phyloP scores from a whole-genome alignment of 2,329 filamentous ascomycete species.

The Xylaria sp. region DNA sequence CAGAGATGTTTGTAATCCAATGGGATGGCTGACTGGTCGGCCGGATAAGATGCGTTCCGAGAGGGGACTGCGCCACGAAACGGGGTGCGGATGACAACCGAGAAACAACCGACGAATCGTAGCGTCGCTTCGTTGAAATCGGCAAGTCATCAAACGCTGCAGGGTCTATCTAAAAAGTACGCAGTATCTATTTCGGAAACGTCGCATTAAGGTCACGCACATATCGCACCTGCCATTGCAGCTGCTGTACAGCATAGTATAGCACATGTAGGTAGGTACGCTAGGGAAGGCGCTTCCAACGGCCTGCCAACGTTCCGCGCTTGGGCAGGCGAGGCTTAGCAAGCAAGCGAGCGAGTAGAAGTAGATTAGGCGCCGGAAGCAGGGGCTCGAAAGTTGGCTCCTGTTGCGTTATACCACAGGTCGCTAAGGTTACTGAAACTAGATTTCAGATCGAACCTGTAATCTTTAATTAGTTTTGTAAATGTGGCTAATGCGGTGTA shows the following conservation, averaged over 20 bases:
- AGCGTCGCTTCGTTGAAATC: background rate
- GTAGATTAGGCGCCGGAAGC: conserved; percentile 15
- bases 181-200: background rate
- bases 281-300: conserved; percentile 2
- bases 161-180: conserved; percentile 33
- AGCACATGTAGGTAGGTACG: too few species aligned
- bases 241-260: background rate
- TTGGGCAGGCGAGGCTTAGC: conserved; percentile 33
- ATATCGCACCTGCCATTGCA: background rate
- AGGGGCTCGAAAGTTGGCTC: background rate
- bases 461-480: conserved; percentile 25
- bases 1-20: background rate
- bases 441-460: background rate
- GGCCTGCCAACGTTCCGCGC: conserved; percentile 28
- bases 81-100: conserved; percentile 23
- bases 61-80: conserved; percentile 27
- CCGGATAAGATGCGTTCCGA: conserved; percentile 32
- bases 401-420: conserved; percentile 16
- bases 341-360: conserved; percentile 1
- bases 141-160: conserved; percentile 13
- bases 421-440: background rate
- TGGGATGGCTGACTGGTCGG: conserved; percentile 2
- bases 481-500: conserved; percentile 24
- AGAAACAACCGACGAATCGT: conserved; percentile 28
- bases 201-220: conserved; percentile 17